Conservation (phyloP, 495 filamentous ascomycete genomes). For the Penicillium steckii region DNA sequence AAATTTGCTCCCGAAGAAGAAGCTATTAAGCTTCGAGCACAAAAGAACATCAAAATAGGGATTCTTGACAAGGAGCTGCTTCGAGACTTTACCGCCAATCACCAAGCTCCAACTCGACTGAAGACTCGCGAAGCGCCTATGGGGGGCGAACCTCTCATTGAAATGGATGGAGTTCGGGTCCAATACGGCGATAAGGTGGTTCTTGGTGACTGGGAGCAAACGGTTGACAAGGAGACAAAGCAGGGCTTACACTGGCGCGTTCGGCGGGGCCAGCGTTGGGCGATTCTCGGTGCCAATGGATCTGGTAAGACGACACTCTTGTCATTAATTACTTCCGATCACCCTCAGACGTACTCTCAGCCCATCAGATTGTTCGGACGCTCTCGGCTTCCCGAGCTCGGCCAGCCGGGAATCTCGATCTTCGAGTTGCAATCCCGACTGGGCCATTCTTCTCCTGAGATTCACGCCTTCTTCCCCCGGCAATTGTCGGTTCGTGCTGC, state of each 20-base stretch:
- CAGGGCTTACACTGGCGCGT: conserved; percentile 80
- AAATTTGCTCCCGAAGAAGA: background rate
- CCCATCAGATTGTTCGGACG: conserved; percentile 84
- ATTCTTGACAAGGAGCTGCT: conserved; percentile 31
- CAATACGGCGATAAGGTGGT: conserved; percentile 74
- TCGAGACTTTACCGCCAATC: conserved; percentile 22
- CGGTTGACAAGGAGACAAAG: conserved; percentile 41
- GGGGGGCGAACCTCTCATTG: conserved; percentile 65
- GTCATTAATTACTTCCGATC: conserved; percentile 90
- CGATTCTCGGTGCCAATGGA: conserved; percentile 86
- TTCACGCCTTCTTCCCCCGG: conserved; percentile 88
- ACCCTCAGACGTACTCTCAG: conserved; percentile 88
- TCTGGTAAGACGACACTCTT: conserved; percentile 84
- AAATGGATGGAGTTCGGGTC: conserved; percentile 82
- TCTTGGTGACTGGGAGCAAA: conserved; percentile 75
- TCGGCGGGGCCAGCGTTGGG: conserved; percentile 81
- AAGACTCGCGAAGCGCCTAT: background rate
- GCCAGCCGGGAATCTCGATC: conserved; percentile 73
- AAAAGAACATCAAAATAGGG: conserved; percentile 21
- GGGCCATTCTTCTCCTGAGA: conserved; percentile 89
- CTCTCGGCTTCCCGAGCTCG: conserved; percentile 71
- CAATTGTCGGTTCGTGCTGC: conserved; percentile 70
- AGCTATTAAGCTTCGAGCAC: conserved; percentile 8
- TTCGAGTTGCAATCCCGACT: conserved; percentile 90
- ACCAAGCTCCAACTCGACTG: background rate